These are phyloP conservation scores for Trametes hirsuta DNA, from an alignment of 1,284 basidiomycete genomes.

Conservation along the genomic window DNA sequence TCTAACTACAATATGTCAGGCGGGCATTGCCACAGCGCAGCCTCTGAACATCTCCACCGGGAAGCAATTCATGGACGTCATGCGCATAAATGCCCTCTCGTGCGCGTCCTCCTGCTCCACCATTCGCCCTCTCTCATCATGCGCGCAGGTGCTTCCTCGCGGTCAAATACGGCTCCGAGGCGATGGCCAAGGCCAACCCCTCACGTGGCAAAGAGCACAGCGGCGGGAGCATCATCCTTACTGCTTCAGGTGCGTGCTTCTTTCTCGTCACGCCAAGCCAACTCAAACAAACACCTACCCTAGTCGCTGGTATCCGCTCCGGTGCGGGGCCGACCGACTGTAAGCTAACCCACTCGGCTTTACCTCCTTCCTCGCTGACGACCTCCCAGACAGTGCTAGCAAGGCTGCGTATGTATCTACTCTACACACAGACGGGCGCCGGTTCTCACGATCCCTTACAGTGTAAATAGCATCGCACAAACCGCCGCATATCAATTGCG, in stretches of 20 bases:
- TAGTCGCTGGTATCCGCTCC: slow-evolving; percentile 84
- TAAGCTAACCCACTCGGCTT: slow-evolving; percentile 40
- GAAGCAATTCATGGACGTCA: slow-evolving; percentile 73
- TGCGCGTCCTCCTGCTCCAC: slow-evolving; percentile 41
- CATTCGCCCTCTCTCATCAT: not conserved
- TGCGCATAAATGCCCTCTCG: slow-evolving; percentile 86
- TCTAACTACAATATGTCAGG: slow-evolving; percentile 43
- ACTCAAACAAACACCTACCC: not conserved
- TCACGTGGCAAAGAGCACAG: slow-evolving; percentile 68
- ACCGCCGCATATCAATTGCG: slow-evolving; percentile 83
- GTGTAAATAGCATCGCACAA: slow-evolving; percentile 86
- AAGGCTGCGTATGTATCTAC: slow-evolving; percentile 77
- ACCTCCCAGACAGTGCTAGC: slow-evolving; percentile 76
- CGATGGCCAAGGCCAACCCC: slow-evolving; percentile 73
- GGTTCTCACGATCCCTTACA: slow-evolving; percentile 31
- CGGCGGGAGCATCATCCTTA: slow-evolving; percentile 87
- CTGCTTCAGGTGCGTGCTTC: slow-evolving; percentile 71
- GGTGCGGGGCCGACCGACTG: slow-evolving; percentile 89
- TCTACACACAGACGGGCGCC: not conserved
- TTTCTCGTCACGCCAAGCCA: not conserved
- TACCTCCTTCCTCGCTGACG: slow-evolving; percentile 16
- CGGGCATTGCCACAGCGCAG: slow-evolving; percentile 58
- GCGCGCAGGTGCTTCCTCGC: slow-evolving; percentile 84
- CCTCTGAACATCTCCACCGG: slow-evolving; percentile 57
- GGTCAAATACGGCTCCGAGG: slow-evolving; percentile 81